Conservation (phyloP, 2,329 filamentous ascomycete species). For the Neospermospora avenae region DNA sequence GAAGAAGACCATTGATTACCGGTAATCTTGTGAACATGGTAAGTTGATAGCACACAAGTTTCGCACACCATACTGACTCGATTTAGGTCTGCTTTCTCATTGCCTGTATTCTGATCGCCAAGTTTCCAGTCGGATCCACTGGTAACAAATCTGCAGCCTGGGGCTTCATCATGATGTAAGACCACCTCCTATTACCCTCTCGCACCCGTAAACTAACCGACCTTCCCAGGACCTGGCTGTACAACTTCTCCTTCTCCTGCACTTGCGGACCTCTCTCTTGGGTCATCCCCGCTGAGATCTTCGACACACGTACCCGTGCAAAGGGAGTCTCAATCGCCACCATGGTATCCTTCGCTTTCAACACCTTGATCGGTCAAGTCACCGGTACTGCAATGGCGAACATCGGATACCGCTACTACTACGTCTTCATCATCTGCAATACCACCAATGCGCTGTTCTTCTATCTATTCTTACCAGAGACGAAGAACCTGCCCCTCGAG, state of each 20-base stretch:
- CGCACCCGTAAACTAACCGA: neutral
- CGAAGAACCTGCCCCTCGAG: slow-evolving; percentile 34
- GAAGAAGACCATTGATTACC: slow-evolving; percentile 67
- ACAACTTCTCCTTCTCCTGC: slow-evolving; percentile 66
- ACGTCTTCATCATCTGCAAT: slow-evolving; percentile 46
- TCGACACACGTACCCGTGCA: slow-evolving; percentile 55
- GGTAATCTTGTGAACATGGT: slow-evolving; percentile 67
- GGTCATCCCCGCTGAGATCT: slow-evolving; percentile 58
- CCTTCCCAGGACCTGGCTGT: slow-evolving; percentile 61
- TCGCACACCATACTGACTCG: neutral
- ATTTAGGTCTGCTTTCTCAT: slow-evolving; percentile 56
- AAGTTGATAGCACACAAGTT: neutral
- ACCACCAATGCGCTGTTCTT: slow-evolving; percentile 41
- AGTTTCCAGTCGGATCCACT: slow-evolving; percentile 37
- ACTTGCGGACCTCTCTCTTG: slow-evolving; percentile 54
- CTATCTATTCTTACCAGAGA: slow-evolving; percentile 36
- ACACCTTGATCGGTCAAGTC: slow-evolving; percentile 52
- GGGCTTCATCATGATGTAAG: slow-evolving; percentile 65
- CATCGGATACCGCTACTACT: slow-evolving; percentile 40
- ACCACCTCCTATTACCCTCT: neutral
- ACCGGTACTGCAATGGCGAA: slow-evolving; percentile 55
- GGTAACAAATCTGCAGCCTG: slow-evolving; percentile 55
- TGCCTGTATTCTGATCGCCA: slow-evolving; percentile 49
- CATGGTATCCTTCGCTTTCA: slow-evolving; percentile 55
- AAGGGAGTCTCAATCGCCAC: slow-evolving; percentile 60